These are phyloP conservation scores for Cyclotella distinguenda DNA, from an alignment of 108 stramenopile species.

Conservation along the genomic window DNA sequence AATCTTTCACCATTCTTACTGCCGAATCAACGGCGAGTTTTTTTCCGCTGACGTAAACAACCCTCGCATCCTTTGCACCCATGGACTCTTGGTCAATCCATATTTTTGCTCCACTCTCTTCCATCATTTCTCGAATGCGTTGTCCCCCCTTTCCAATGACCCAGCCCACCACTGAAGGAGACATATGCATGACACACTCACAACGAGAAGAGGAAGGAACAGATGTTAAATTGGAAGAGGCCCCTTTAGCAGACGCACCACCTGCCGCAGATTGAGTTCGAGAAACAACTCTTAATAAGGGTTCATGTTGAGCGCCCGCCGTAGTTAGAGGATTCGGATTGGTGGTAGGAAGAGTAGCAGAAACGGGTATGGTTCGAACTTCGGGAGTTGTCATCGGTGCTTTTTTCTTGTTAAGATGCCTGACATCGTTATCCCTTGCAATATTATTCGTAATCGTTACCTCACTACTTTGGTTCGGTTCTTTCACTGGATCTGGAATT, in stretches of 20 bases:
- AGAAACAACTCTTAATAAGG: constrained; percentile 45
- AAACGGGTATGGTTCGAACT: constrained; percentile 15
- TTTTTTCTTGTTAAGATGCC: not conserved
- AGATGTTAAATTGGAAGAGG: constrained; percentile 15
- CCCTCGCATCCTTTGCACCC: constrained; percentile 65
- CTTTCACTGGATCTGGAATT: constrained; percentile 27
- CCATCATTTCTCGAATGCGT: constrained; percentile 89
- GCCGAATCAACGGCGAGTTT: constrained; percentile 69
- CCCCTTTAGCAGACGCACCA: constrained; percentile 16
- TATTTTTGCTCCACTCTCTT: constrained; percentile 85
- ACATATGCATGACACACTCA: constrained; percentile 72
- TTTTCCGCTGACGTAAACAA: constrained; percentile 87
- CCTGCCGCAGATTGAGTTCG: constrained; percentile 33
- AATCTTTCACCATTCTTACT: constrained; percentile 71
- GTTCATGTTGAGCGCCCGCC: constrained; percentile 39
- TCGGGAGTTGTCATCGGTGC: not conserved
- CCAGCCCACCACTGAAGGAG: constrained; percentile 82
- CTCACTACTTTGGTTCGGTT: constrained; percentile 6
- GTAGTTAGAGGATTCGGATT: constrained; percentile 20
- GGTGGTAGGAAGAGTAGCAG: constrained; percentile 19
- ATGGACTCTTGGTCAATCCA: constrained; percentile 93
- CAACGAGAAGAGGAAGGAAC: constrained; percentile 38
- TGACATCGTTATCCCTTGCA: not conserved
- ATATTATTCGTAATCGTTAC: not conserved
- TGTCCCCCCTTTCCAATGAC: constrained; percentile 90